Percentiles rank a stretch among this genome's conserved stretches.
Evolutionary conservation across 495 filamentous ascomycete species (phyloP).

Genomic region (Entonaema liquescens): DNA sequence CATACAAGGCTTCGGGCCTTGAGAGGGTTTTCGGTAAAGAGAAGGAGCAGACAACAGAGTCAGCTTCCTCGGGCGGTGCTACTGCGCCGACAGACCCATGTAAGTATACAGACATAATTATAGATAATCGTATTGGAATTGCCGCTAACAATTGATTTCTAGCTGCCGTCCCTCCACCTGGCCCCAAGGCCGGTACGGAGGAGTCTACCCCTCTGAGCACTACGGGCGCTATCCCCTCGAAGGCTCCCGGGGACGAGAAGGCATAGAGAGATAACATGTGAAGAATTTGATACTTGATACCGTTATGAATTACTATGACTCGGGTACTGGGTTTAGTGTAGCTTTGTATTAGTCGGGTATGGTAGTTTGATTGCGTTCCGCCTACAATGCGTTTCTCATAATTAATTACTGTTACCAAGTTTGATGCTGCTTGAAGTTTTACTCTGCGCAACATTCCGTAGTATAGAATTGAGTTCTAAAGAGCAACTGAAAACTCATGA

Average conservation of each 20-base stretch:
- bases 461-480: too few species aligned
- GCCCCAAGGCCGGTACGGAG: slow-evolving; percentile 34
- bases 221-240: slow-evolving; percentile 33
- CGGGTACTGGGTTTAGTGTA: slow-evolving; percentile 12
- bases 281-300: slow-evolving; percentile 13
- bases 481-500: too few species aligned
- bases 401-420: background rate
- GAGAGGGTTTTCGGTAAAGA: slow-evolving; percentile 57
- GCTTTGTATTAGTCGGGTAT: slow-evolving; percentile 22
- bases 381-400: background rate
- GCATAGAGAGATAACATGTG: slow-evolving; percentile 6
- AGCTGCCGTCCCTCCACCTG: slow-evolving; percentile 36
- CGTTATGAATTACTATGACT: slow-evolving; percentile 28
- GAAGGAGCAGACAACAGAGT: slow-evolving; percentile 47
- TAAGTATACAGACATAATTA: slow-evolving; percentile 31
- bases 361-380: slow-evolving; percentile 8
- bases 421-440: background rate
- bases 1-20: slow-evolving; percentile 58
- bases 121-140: background rate
- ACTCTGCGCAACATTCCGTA: too few species aligned
- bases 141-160: background rate
- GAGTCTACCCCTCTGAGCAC: slow-evolving; percentile 30
- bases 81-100: slow-evolving; percentile 30
- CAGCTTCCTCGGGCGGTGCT: slow-evolving; percentile 39
- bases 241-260: slow-evolving; percentile 38